Percentiles rank a stretch among this genome's conserved stretches.
Evolutionary conservation across 1,284 basidiomycete genomes (phyloP).

Genomic region (Naganishia liquefaciens): DNA sequence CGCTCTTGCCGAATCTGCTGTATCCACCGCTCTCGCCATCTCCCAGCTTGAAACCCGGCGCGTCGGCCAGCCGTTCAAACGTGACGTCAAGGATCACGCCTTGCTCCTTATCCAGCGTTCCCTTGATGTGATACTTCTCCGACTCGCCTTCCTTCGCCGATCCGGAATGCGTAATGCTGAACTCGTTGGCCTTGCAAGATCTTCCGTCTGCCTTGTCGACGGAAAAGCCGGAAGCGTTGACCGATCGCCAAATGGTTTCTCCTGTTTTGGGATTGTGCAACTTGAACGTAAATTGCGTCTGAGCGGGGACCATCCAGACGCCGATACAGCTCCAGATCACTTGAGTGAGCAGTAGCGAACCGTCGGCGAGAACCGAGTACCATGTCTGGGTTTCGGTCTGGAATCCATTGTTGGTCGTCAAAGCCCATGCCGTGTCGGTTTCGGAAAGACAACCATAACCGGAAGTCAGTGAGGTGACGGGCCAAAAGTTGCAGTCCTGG

Average conservation of each 20-base stretch:
- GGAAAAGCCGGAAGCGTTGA: constrained; percentile 82
- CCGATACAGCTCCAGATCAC: constrained; percentile 94
- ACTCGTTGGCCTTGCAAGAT: constrained; percentile 86
- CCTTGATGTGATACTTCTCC: constrained; percentile 76
- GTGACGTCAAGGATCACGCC: constrained; percentile 74
- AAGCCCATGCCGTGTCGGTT: constrained; percentile 65
- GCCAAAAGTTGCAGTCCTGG: constrained; percentile 72
- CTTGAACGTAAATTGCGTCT: constrained; percentile 94
- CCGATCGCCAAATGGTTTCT: constrained; percentile 79
- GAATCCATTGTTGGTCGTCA: constrained; percentile 71
- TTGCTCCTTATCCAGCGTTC: constrained; percentile 70
- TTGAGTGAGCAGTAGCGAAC: constrained; percentile 80
- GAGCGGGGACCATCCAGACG: constrained; percentile 61
- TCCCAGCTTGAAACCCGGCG: constrained; percentile 89
- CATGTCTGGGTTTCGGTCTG: constrained; percentile 89
- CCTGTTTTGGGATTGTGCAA: constrained; percentile 78
- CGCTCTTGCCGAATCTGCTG: constrained; percentile 82
- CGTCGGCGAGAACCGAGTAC: constrained; percentile 83
- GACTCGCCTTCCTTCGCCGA: constrained; percentile 66
- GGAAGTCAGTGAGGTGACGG: constrained; percentile 61
- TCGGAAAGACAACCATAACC: constrained; percentile 47
- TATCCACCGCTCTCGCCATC: constrained; percentile 82
- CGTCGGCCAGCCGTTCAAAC: constrained; percentile 66
- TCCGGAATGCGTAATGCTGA: constrained; percentile 72
- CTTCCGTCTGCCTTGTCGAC: constrained; percentile 68